Evolutionary conservation across 1,139 yeast species (phyloP), one percentile per base, ranked within the genome.

Genomic region (Candida sp.): DNA sequence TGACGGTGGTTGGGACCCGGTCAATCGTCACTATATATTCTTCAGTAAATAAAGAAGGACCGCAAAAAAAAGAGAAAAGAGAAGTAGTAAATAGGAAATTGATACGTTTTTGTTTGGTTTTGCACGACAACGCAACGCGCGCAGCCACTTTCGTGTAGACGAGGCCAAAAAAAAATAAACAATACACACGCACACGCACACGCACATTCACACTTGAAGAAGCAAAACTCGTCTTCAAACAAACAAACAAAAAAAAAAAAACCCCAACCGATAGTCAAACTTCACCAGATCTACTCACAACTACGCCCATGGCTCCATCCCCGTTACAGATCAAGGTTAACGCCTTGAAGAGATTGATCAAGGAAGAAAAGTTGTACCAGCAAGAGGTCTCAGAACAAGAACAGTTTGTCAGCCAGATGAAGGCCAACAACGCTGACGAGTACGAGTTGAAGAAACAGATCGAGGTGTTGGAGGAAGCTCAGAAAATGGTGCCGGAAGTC

Each of bases 291-390:
- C 8, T 5, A 11, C 37, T 23, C 31, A 4, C 31, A 8, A 22
- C 40, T 42, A 38, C 7, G 58, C 32, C n/a, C 47, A 91, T 90
- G 93, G 81, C 93, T 2, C 97, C 97, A 44, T 75, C 92, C 1
- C 85, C 81, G 56, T 69, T 90, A 49, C 90, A 88, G 60, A 90
- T 92, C 69, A 91, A 91, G 63, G 78, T 83, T 47, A 84, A 82
- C 56, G 96, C 97, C 3, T 75, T 92, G 49, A 81, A 81, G 56
- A 78, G 97, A 54, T 77, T 93, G 38, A 62, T 88, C 49, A 90
- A 90, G 60, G 98, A 92, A 65, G 85, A 87, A 58, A 64, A 65
- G 12, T 73, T 85, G 42, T 92, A 91, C 65, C 72, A 78, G 47
- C 75, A 80, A 53, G 97, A 92, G 63, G 77, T 84, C 34, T 67